phyloP scores from a whole-genome alignment of 1,284 basidiomycete genomes.

The Ganoderma sp. region DNA sequence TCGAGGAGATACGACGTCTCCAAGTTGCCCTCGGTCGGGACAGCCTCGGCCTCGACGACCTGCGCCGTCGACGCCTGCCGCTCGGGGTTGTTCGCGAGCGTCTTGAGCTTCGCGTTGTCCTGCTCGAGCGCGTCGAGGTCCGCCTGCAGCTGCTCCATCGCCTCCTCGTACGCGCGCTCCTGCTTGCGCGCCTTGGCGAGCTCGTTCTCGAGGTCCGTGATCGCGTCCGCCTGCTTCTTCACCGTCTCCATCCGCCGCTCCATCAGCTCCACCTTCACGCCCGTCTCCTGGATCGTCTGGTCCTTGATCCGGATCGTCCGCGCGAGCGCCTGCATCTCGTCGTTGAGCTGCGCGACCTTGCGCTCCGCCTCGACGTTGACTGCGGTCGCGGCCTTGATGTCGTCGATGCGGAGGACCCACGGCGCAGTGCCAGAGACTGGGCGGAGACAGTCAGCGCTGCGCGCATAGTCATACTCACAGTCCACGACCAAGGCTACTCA shows the following conservation, averaged over 20 bases:
- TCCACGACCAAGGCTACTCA: slow-evolving; percentile 46
- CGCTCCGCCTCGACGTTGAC: slow-evolving; percentile 93
- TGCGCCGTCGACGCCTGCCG: slow-evolving; percentile 60
- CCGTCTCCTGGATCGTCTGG: slow-evolving; percentile 86
- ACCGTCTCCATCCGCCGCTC: slow-evolving; percentile 89
- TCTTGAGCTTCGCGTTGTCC: slow-evolving; percentile 85
- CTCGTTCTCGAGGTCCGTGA: slow-evolving; percentile 82
- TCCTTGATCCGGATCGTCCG: slow-evolving; percentile 87
- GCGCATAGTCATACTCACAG: not conserved
- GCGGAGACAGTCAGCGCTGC: slow-evolving; percentile 1
- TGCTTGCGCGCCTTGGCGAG: slow-evolving; percentile 84
- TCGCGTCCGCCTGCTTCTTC: slow-evolving; percentile 87
- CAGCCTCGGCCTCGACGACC: slow-evolving; percentile 62
- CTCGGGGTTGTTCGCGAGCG: slow-evolving; percentile 64
- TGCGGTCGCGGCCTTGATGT: slow-evolving; percentile 83
- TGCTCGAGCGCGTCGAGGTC: slow-evolving; percentile 89
- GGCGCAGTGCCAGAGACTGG: slow-evolving; percentile 81
- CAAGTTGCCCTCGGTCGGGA: slow-evolving; percentile 75
- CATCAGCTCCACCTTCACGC: slow-evolving; percentile 94
- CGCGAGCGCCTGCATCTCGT: slow-evolving; percentile 87
- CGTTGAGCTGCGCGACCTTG: slow-evolving; percentile 83
- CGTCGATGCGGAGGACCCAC: slow-evolving; percentile 87
- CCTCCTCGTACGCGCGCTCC: slow-evolving; percentile 89
- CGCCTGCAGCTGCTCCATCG: slow-evolving; percentile 89
- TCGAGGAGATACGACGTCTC: slow-evolving; percentile 87